Evolutionary conservation across 2,329 filamentous ascomycete species (phyloP).

Genomic region (Karstenula rhodostoma): DNA sequence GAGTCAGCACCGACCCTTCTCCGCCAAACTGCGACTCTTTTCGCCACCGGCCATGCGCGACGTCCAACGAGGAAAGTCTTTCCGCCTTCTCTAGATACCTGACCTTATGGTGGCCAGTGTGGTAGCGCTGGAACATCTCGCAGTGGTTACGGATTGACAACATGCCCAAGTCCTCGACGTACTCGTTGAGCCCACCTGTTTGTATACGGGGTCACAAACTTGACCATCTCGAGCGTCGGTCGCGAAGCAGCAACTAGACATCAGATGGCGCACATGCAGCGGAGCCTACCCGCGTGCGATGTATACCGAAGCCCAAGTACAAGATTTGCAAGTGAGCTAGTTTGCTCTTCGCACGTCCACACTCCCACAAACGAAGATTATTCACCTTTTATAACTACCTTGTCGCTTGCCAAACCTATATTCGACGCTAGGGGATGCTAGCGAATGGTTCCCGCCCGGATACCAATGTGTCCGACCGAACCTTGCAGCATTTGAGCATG

Average conservation of each 20-base stretch:
- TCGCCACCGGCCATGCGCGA: slow-evolving; percentile 7
- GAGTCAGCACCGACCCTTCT: slow-evolving; percentile 5
- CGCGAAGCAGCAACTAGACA: neutral
- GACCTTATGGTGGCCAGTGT: neutral
- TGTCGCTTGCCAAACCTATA: neutral
- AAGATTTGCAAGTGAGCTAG: too few species aligned
- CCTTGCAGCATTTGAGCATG: neutral
- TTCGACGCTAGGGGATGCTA: neutral
- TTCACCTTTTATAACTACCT: neutral
- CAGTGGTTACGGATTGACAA: neutral
- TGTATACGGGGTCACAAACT: neutral
- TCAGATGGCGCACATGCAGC: neutral
- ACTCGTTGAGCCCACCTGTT: neutral
- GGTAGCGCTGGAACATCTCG: neutral
- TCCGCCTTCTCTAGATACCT: neutral
- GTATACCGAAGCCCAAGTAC: too few species aligned
- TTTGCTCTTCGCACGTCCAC: neutral
- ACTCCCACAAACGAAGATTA: neutral
- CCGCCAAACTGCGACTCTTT: neutral
- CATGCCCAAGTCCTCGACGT: neutral
- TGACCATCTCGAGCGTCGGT: neutral
- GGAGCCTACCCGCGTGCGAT: too few species aligned
- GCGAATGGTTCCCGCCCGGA: neutral
- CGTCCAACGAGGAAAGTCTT: slow-evolving; percentile 6
- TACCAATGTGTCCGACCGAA: neutral